A percentile compares a stretch with the other conserved stretches of the same genome.
Evolutionary conservation across 306 rosid genomes (phyloP).

Genomic region (Pterocarpus macrocarpus): DNA sequence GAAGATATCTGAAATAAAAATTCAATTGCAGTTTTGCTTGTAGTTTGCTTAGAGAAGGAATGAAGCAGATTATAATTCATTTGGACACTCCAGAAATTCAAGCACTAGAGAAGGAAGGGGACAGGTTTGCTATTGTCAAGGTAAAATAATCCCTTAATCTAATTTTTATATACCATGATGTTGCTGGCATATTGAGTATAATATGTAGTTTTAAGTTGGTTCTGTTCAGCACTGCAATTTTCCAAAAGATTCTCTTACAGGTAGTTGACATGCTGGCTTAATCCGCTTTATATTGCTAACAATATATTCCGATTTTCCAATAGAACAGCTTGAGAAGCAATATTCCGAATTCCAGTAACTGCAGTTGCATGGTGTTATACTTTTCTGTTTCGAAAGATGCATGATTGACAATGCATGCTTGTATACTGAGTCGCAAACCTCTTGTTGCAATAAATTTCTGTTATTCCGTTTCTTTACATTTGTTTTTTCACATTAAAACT

Average conservation of each 20-base stretch:
- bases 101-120: conserved; percentile 81
- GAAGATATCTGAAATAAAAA: conserved; percentile 51
- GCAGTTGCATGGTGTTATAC: too few species aligned
- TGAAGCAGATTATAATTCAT: conserved; percentile 87
- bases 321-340: too few species aligned
- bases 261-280: too few species aligned
- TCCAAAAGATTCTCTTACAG: too few species aligned
- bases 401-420: too few species aligned
- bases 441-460: background rate
- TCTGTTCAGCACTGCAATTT: background rate
- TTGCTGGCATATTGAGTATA: conserved; percentile 9
- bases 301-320: too few species aligned
- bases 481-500: background rate
- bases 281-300: too few species aligned
- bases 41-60: conserved; percentile 97
- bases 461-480: background rate
- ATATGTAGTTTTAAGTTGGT: conserved; percentile 4
- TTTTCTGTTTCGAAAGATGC: too few species aligned
- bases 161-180: background rate
- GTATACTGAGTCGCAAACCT: too few species aligned
- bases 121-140: conserved; percentile 65
- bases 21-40: conserved; percentile 79
- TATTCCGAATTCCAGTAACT: too few species aligned
- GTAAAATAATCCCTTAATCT: conserved; percentile 51
- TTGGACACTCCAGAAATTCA: conserved; percentile 77